phyloP scores from a whole-genome alignment of 805 yeast species.

The Cyberlindnera maritima region DNA sequence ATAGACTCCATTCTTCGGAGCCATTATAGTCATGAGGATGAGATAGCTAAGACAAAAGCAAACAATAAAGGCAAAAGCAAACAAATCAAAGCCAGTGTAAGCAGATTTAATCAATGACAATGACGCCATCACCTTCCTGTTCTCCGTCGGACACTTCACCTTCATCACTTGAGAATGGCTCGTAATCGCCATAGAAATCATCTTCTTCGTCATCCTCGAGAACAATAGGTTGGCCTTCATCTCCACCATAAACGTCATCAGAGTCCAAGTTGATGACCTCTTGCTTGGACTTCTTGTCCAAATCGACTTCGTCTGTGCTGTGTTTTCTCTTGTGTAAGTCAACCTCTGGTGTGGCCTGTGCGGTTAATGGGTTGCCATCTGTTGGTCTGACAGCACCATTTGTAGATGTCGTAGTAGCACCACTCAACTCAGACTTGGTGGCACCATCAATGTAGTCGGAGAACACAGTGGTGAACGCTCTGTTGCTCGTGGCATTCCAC shows the following conservation, averaged over 20 bases:
- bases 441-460: conserved; percentile 35
- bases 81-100: background rate
- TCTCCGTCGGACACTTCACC: conserved; percentile 4
- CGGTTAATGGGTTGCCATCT: background rate
- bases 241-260: background rate
- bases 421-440: background rate
- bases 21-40: too few relatives aligned
- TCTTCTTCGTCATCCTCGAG: conserved; percentile 8
- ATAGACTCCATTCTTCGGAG: too few relatives aligned
- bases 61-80: background rate
- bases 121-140: background rate
- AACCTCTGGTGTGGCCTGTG: background rate
- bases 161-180: conserved; percentile 7
- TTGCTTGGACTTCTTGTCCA: conserved; percentile 3
- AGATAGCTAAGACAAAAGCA: too few relatives aligned
- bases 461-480: conserved; percentile 56
- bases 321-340: conserved; percentile 5
- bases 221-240: conserved; percentile 2
- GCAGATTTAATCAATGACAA: conserved; percentile 4
- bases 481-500: conserved; percentile 16
- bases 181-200: conserved; percentile 8
- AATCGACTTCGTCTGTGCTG: background rate
- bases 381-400: background rate
- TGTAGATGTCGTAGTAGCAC: background rate
- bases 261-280: conserved; percentile 7